A percentile compares a stretch with the other conserved stretches of the same genome.
phyloP scores from a whole-genome alignment of 306 rosid species.

The Crotalaria pallida region DNA sequence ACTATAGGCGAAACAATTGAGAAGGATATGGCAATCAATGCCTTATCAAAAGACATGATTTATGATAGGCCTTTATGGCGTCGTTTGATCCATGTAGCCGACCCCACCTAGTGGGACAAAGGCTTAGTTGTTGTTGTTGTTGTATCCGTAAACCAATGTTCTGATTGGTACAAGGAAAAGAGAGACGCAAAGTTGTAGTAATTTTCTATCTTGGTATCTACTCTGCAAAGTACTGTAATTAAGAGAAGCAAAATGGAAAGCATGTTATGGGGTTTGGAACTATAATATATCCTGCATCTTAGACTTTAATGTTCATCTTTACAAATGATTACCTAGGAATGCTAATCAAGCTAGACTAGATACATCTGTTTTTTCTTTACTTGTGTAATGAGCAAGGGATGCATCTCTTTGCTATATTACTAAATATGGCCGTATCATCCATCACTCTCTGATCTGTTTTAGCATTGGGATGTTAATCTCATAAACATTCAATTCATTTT shows the following conservation, averaged over 20 bases:
- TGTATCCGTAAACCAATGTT: neutral
- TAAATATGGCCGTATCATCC: neutral
- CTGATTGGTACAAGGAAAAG: neutral
- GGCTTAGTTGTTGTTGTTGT: too few relatives aligned
- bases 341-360: too few relatives aligned
- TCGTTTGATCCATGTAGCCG: too few relatives aligned
- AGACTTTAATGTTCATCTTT: neutral
- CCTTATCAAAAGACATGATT: too few relatives aligned
- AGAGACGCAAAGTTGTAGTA: neutral
- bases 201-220: neutral
- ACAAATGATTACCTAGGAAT: slow-evolving; percentile 11
- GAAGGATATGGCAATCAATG: too few relatives aligned
- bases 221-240: slow-evolving; percentile 1
- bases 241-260: neutral
- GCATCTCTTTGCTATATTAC: neutral
- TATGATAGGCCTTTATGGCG: too few relatives aligned
- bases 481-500: neutral
- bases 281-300: neutral
- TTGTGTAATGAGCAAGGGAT: too few relatives aligned
- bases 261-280: too few relatives aligned
- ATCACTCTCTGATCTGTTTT: neutral
- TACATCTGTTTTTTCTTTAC: too few relatives aligned
- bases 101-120: too few relatives aligned
- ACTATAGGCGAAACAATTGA: too few relatives aligned
- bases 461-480: slow-evolving; percentile 1